These are phyloP conservation scores for Ogataea pini DNA, from an alignment of 805 yeast genomes.

Conservation along the genomic window DNA sequence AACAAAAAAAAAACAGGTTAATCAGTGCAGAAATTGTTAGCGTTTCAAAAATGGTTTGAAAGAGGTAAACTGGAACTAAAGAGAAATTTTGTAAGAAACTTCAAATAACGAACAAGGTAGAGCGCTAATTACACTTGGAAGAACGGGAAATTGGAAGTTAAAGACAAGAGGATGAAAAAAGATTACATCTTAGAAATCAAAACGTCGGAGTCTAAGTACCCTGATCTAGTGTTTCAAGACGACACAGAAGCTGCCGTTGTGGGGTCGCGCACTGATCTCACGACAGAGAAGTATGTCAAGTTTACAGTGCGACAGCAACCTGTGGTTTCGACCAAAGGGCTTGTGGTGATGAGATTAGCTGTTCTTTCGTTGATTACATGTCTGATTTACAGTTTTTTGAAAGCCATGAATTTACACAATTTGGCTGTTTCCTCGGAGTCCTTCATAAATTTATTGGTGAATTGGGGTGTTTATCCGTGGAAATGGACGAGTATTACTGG, in stretches of 20 bases:
- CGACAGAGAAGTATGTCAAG: slow-evolving; percentile 18
- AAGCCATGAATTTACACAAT: not conserved
- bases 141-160: not conserved
- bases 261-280: not conserved
- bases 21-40: not conserved
- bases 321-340: not conserved
- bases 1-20: too few relatives aligned
- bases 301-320: slow-evolving; percentile 23
- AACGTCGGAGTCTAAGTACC: slow-evolving; percentile 24
- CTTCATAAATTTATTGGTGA: not conserved
- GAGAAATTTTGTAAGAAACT: not conserved
- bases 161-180: slow-evolving; percentile 20
- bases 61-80: too few relatives aligned
- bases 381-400: slow-evolving; percentile 8
- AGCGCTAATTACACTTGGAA: not conserved
- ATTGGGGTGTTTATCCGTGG: not conserved
- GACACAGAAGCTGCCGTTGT: slow-evolving; percentile 2
- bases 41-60: too few relatives aligned
- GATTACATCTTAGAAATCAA: slow-evolving; percentile 32
- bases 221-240: slow-evolving; percentile 23
- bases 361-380: slow-evolving; percentile 10
- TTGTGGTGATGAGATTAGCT: slow-evolving; percentile 5
- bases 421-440: not conserved
- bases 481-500: not conserved
- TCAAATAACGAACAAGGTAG: not conserved